These are phyloP conservation scores for Kwoniella sp. DNA, from an alignment of 768 basidiomycete species.

Conservation along the genomic window DNA sequence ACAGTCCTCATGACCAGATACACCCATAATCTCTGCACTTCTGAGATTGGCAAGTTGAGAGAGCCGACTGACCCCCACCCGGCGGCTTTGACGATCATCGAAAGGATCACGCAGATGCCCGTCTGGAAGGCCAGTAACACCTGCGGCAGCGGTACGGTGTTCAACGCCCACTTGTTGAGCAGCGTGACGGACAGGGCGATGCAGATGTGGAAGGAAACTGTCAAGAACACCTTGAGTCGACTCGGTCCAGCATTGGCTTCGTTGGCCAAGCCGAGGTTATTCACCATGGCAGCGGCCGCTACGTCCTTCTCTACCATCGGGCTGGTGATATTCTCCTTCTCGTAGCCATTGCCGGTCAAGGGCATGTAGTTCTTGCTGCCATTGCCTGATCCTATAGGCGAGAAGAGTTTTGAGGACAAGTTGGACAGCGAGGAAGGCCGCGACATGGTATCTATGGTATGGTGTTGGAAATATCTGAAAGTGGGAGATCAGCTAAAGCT, in stretches of 20 bases:
- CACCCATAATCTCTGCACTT: conserved; percentile 4
- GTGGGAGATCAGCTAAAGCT: no score
- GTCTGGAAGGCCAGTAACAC: conserved; percentile 15
- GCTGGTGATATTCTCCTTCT: background rate
- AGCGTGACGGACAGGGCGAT: conserved; percentile 13
- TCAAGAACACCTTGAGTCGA: conserved; percentile 3
- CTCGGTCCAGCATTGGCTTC: conserved; percentile 5
- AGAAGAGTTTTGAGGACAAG: background rate
- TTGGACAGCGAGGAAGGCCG: background rate
- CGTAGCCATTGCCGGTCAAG: background rate
- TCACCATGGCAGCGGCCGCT: background rate
- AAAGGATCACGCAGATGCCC: conserved; percentile 8
- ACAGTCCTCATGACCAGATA: conserved; percentile 15
- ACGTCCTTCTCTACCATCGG: background rate
- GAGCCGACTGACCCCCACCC: conserved; percentile 1
- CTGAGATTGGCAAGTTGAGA: background rate
- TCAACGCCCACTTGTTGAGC: conserved; percentile 11
- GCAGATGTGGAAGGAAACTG: conserved; percentile 8
- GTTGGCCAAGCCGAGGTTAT: background rate
- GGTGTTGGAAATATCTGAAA: no score
- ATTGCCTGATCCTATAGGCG: background rate
- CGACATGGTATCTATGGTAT: no score
- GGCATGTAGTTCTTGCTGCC: background rate
- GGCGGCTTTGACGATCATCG: background rate
- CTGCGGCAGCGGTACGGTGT: conserved; percentile 2